Conservation (phyloP, 805 yeast genomes). For the Pichia heedii region DNA sequence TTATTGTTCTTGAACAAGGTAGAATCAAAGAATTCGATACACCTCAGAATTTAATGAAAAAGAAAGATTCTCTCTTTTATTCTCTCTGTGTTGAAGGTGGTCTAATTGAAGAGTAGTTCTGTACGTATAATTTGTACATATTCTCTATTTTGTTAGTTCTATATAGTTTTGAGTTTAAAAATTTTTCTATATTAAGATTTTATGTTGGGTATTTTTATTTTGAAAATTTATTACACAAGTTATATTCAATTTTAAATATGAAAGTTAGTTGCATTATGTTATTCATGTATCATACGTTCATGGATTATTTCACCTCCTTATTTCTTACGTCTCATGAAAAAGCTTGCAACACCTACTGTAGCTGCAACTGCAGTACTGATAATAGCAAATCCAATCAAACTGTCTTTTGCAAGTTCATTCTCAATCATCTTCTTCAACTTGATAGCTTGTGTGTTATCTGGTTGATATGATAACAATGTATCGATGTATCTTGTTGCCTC, state of each 20-base stretch:
- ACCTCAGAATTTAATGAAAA: conserved; percentile 56
- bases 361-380: conserved; percentile 81
- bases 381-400: conserved; percentile 79
- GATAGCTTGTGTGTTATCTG: conserved; percentile 71
- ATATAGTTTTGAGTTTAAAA: too few relatives aligned
- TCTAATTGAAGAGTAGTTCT: conserved; percentile 8
- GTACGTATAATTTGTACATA: too few relatives aligned
- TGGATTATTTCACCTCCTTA: background rate
- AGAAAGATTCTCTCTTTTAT: conserved; percentile 64
- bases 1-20: conserved; percentile 70
- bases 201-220: too few relatives aligned
- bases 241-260: too few relatives aligned
- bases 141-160: too few relatives aligned
- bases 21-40: conserved; percentile 68
- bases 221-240: too few relatives aligned
- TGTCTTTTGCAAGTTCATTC: conserved; percentile 77
- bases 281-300: too few relatives aligned
- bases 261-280: too few relatives aligned
- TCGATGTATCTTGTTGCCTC: conserved; percentile 84
- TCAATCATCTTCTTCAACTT: conserved; percentile 70
- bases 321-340: conserved; percentile 5
- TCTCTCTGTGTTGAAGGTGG: conserved; percentile 81
- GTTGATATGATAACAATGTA: conserved; percentile 67
- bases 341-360: conserved; percentile 46
- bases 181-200: too few relatives aligned